phyloP scores from a whole-genome alignment of 352 stramenopile genomes.

The Phytophthora ohioensis region DNA sequence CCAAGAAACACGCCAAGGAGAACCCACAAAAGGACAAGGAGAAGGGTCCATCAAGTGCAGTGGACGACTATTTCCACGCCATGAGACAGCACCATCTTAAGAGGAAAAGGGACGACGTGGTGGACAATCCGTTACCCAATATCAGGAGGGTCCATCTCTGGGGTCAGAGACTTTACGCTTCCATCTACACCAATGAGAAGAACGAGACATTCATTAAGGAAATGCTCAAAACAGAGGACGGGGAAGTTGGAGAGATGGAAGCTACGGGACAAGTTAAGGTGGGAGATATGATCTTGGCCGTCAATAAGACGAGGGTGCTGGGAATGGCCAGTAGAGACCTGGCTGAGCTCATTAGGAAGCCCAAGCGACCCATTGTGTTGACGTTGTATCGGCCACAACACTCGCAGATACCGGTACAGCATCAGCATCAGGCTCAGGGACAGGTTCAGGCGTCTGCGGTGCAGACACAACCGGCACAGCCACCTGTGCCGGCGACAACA shows the following conservation, averaged over 20 bases:
- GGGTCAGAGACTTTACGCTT: slow-evolving; percentile 70
- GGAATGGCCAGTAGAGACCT: slow-evolving; percentile 53
- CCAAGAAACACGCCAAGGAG: slow-evolving; percentile 36
- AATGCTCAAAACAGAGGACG: slow-evolving; percentile 57
- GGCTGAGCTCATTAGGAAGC: slow-evolving; percentile 59
- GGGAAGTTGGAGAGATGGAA: slow-evolving; percentile 68
- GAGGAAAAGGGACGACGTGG: slow-evolving; percentile 47
- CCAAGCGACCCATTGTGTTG: slow-evolving; percentile 55
- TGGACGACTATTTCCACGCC: slow-evolving; percentile 35
- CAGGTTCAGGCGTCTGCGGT: neutral
- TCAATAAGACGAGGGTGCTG: slow-evolving; percentile 44
- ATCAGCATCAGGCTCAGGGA: neutral
- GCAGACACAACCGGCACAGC: slow-evolving; percentile 8
- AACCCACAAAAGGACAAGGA: slow-evolving; percentile 25
- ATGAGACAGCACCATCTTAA: slow-evolving; percentile 51
- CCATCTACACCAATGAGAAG: slow-evolving; percentile 61
- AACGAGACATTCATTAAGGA: slow-evolving; percentile 64
- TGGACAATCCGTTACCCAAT: slow-evolving; percentile 2
- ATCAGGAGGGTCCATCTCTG: slow-evolving; percentile 55
- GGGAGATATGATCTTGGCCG: slow-evolving; percentile 65
- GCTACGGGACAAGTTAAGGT: slow-evolving; percentile 54
- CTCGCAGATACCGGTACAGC: slow-evolving; percentile 5
- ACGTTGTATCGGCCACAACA: slow-evolving; percentile 46
- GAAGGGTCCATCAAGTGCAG: slow-evolving; percentile 1
- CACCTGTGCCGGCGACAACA: neutral